Conservation (phyloP, 345 rosid genomes). For the Murraya paniculata region DNA sequence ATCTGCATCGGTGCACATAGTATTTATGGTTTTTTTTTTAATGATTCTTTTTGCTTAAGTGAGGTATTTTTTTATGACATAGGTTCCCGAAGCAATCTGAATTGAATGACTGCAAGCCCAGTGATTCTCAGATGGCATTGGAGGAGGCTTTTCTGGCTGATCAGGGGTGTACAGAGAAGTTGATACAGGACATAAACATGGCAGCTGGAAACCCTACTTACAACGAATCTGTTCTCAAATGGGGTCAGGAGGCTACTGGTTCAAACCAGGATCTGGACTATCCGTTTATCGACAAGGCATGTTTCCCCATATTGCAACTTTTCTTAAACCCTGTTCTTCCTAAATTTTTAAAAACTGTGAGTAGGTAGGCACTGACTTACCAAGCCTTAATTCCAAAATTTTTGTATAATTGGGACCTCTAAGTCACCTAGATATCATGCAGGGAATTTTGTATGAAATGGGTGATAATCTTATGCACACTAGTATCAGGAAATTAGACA, state of each 20-base stretch:
- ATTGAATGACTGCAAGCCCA: constrained; percentile 52
- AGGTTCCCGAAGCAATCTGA: constrained; percentile 86
- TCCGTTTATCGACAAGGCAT: constrained; percentile 54
- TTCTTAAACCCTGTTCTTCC: neutral
- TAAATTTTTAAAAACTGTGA: neutral
- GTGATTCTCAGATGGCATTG: constrained; percentile 65
- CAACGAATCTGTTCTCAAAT: constrained; percentile 57
- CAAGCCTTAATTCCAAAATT: neutral
- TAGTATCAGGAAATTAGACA: neutral
- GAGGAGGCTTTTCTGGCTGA: constrained; percentile 95
- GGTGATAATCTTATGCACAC: neutral
- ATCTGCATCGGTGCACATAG: neutral
- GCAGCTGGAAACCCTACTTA: constrained; percentile 66
- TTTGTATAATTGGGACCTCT: neutral
- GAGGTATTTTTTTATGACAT: constrained; percentile 7
- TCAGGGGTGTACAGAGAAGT: constrained; percentile 87
- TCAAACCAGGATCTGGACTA: constrained; percentile 69
- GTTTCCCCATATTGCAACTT: constrained; percentile 10
- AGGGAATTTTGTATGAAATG: neutral
- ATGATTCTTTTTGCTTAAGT: constrained; percentile 14
- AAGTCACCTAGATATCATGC: neutral
- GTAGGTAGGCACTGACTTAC: neutral
- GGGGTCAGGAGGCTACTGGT: constrained; percentile 74
- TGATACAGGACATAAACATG: constrained; percentile 76
- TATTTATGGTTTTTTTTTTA: neutral